phyloP scores from a whole-genome alignment of 805 yeast species.

The Barnettozyma wickerhamii region DNA sequence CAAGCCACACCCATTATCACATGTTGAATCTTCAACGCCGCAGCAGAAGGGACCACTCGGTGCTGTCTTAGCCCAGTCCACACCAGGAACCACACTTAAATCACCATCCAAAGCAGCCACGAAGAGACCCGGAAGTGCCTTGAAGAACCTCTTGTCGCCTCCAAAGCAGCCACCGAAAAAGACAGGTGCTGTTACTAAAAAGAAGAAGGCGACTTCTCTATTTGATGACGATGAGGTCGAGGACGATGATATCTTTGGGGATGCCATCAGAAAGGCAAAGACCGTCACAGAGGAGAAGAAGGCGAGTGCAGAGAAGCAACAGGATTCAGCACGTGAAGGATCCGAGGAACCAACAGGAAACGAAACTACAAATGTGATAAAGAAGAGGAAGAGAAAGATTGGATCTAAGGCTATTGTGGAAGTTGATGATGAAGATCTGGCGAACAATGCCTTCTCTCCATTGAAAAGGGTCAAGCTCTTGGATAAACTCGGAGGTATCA shows the following conservation, averaged over 20 bases:
- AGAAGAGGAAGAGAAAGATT: slow-evolving; percentile 21
- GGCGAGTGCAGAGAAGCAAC: slow-evolving; percentile 2
- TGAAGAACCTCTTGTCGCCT: slow-evolving; percentile 23
- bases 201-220: slow-evolving; percentile 15
- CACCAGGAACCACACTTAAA: slow-evolving; percentile 20
- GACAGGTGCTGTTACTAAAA: slow-evolving; percentile 4
- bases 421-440: slow-evolving; percentile 17
- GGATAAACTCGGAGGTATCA: slow-evolving; percentile 24
- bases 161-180: slow-evolving; percentile 4
- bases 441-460: slow-evolving; percentile 13
- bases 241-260: slow-evolving; percentile 24
- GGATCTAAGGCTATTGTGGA: slow-evolving; percentile 18
- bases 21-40: slow-evolving; percentile 14
- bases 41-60: slow-evolving; percentile 9
- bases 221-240: slow-evolving; percentile 28
- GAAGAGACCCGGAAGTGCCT: slow-evolving; percentile 16
- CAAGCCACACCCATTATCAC: slow-evolving; percentile 6
- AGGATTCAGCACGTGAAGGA: not conserved
- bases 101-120: slow-evolving; percentile 21
- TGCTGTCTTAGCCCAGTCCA: slow-evolving; percentile 22
- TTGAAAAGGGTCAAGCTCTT: slow-evolving; percentile 23
- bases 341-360: not conserved
- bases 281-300: not conserved
- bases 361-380: slow-evolving; percentile 1
- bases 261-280: slow-evolving; percentile 15